Conservation (phyloP, 495 filamentous ascomycete genomes). For the Neurospora africana region DNA sequence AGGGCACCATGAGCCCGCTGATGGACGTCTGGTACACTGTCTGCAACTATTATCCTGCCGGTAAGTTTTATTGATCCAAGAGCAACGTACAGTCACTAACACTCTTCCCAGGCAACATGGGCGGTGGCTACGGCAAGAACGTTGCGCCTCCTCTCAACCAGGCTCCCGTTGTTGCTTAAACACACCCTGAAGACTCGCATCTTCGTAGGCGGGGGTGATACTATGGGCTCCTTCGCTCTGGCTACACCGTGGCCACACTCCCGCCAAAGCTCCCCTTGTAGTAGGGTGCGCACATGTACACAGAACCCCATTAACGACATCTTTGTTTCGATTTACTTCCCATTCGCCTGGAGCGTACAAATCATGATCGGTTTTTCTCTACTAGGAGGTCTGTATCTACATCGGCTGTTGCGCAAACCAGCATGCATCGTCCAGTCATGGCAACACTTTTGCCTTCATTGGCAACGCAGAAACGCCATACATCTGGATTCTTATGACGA, state of each 20-base stretch:
- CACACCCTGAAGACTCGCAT: not conserved
- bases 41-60: conserved; percentile 77
- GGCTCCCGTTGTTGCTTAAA: conserved; percentile 16
- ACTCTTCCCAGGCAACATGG: conserved; percentile 50
- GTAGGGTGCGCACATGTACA: conserved; percentile 21
- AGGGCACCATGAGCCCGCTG: conserved; percentile 32
- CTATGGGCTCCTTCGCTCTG: not conserved
- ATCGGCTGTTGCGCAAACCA: not conserved
- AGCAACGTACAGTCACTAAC: conserved; percentile 14
- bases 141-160: conserved; percentile 42
- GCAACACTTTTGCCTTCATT: not conserved
- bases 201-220: not conserved
- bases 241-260: conserved; percentile 1
- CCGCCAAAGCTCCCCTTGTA: conserved; percentile 21
- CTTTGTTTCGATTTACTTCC: not conserved
- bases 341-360: not conserved
- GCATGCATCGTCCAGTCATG: not conserved
- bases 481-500: not conserved
- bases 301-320: conserved; percentile 1
- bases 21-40: conserved; percentile 53
- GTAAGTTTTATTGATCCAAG: conserved; percentile 30
- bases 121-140: conserved; percentile 53
- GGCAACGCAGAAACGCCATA: not conserved
- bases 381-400: not conserved
- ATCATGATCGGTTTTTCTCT: not conserved